Percentiles rank a stretch among this genome's conserved stretches.
Conservation (phyloP, 106 monocot species). For the Allium cepa region DNA sequence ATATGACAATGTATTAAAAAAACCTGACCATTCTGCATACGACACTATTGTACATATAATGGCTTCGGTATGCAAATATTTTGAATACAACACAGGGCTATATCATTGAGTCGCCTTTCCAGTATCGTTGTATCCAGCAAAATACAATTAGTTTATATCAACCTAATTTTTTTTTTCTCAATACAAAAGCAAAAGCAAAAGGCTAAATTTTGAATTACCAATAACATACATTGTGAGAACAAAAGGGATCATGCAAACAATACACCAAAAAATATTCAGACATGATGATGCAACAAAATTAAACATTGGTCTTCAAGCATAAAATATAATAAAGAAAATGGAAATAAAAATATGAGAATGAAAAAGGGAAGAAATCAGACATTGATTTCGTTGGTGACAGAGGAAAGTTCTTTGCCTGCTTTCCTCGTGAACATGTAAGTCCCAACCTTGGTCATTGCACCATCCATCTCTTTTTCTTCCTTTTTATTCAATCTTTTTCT, state of each 20-base stretch:
- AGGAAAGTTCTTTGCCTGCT: conserved; percentile 2
- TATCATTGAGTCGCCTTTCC: not conserved
- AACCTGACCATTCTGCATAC: not conserved
- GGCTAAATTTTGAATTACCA: too few relatives aligned
- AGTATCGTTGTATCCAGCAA: not conserved
- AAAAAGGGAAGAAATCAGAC: not conserved
- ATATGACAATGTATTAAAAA: not conserved
- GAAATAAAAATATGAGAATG: not conserved
- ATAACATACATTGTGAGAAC: too few relatives aligned
- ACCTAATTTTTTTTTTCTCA: too few relatives aligned
- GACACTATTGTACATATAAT: not conserved
- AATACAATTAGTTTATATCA: not conserved
- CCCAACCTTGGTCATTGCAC: not conserved
- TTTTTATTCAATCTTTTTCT: not conserved
- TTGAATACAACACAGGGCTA: not conserved
- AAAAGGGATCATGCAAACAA: not conserved
- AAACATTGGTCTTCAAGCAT: not conserved
- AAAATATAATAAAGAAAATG: not conserved
- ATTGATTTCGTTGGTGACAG: conserved; percentile 3
- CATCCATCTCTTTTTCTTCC: conserved; percentile 1
- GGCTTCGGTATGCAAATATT: not conserved
- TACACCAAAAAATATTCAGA: not conserved
- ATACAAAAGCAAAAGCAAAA: too few relatives aligned
- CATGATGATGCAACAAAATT: not conserved
- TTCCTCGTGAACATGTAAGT: conserved; percentile 3